phyloP scores from a whole-genome alignment of 129 eudicot genomes.

The Deinandra increscens region DNA sequence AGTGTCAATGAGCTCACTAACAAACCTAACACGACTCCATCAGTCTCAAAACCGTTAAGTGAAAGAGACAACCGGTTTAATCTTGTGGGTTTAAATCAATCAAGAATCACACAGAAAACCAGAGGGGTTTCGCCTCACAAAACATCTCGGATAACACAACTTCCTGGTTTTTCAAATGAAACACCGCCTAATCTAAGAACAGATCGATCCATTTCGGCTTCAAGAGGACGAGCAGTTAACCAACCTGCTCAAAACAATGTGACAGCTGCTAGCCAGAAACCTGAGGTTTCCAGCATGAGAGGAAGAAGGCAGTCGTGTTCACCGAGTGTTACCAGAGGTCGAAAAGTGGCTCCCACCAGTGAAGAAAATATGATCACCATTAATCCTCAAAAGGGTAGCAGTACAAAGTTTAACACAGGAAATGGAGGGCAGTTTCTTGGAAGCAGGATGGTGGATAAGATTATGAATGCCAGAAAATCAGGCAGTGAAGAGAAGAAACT shows the following conservation, averaged over 20 bases:
- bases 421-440: slow-evolving; percentile 53
- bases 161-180: slow-evolving; percentile 42
- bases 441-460: slow-evolving; percentile 74
- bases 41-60: slow-evolving; percentile 21
- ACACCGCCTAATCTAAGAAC: slow-evolving; percentile 55
- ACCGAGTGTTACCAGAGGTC: slow-evolving; percentile 60
- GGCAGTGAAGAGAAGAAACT: slow-evolving; percentile 43
- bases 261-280: slow-evolving; percentile 24
- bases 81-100: slow-evolving; percentile 36
- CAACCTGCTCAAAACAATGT: slow-evolving; percentile 15
- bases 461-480: slow-evolving; percentile 58
- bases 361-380: slow-evolving; percentile 21
- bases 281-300: slow-evolving; percentile 15
- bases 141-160: slow-evolving; percentile 34
- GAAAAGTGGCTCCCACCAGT: slow-evolving; percentile 38
- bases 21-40: slow-evolving; percentile 22
- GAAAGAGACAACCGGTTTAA: slow-evolving; percentile 36
- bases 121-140: slow-evolving; percentile 56
- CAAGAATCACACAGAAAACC: slow-evolving; percentile 38
- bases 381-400: slow-evolving; percentile 26
- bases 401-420: slow-evolving; percentile 33
- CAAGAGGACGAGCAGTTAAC: slow-evolving; percentile 40
- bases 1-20: slow-evolving; percentile 16
- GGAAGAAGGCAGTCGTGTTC: slow-evolving; percentile 62
- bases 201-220: slow-evolving; percentile 46